Evolutionary conservation across 2,329 filamentous ascomycete species (phyloP), one percentile per base, ranked within the genome.

Genomic region (Didymella exigua): DNA sequence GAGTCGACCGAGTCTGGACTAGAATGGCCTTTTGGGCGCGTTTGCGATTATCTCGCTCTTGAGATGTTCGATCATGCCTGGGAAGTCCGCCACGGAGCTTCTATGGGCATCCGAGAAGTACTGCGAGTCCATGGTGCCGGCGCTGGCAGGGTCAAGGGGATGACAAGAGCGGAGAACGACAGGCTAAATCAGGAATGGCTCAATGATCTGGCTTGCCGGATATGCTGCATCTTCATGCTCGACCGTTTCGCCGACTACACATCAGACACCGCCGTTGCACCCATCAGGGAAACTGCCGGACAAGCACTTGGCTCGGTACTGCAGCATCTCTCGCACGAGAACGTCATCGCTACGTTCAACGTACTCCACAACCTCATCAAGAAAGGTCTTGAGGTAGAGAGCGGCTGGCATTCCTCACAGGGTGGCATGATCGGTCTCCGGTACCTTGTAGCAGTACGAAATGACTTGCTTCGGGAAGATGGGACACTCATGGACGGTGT

Each of bases 191-290:
- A 88, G 58, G 84, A 82, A 70, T 99, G 92, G 92, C 84, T 99
- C 18, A 90, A 98, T 69, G 93, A 99, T 69, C 82, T 99, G 46
- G 91, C 93, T n/a, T 97, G 93, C 68, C 89, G 95, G 23, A 84
- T 99, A 43, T 93, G 93, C 75, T 96, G 91, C 72, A 93, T 99
- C 47, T 88, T 99, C 67, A 97, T 99, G 87, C 86, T 99, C 14
- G 95, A 99, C 77, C 88, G 93, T 48, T 99, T 99, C 71, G 96
- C 93, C 52, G 95, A 99, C 71, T 99, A 97, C 77, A 95, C 96
- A 55, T 96, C 93, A 5, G 95, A 99, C 74, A 99, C 91, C 48
- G 96, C 96, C 0, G 92, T 99, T 34, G 95, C 95, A 0, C 95
- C 95, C 0, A 97, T 99, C 60, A 84, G 95, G 61, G 95, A 99